Base-by-base conservation (phyloP, 768 basidiomycete species). In the Termitomyces sp. region DNA sequence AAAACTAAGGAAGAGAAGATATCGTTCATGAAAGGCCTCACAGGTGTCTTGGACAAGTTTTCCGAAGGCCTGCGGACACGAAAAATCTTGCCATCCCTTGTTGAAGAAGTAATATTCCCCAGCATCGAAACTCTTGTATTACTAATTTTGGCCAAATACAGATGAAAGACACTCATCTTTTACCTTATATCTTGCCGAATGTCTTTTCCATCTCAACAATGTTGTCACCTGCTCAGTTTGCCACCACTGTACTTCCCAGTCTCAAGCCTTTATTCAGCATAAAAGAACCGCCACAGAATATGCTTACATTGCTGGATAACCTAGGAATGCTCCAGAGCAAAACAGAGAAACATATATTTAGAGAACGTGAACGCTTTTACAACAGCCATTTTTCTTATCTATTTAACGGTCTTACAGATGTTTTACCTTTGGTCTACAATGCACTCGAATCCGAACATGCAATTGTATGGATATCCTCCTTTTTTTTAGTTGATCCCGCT, bases 271-370 rank as follows among this genome's bases (percentile, higher is more conserved):
- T 99, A 18, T 99, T 99, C 63, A 79, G 77, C 0, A 76, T 98
- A 67, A 94, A 91, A 70, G 97, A 99, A 66, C 96, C 97, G 18
- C 95, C 96, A 0, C 95, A 98, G 72, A 97, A 95, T 63, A 96
- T 98, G 92, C 72, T 98, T 53, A 95, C 94, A 0, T 74, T 99
- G 27, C 72, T 99, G 47, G 95, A 98, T 65, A 96, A 96, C 66
- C 78, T 99, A 8, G 76, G 82, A 24, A 82, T 95, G 75, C 78
- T 99, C 31, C 93, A 95, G 66, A 84, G 80, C 59, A 99, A 99
- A 75, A 95, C 94, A 2, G 87, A 91, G 55, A 93, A 94, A 62
- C 73, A 73, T 11, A 82, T 89, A 3, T 98, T 98, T 72, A 80
- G 91, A 65, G 94, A 95, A 72, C 90, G 95, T 97, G 63, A 67